Evolutionary conservation across 495 filamentous ascomycete species (phyloP).

Genomic region (Glutinoglossum americanum): DNA sequence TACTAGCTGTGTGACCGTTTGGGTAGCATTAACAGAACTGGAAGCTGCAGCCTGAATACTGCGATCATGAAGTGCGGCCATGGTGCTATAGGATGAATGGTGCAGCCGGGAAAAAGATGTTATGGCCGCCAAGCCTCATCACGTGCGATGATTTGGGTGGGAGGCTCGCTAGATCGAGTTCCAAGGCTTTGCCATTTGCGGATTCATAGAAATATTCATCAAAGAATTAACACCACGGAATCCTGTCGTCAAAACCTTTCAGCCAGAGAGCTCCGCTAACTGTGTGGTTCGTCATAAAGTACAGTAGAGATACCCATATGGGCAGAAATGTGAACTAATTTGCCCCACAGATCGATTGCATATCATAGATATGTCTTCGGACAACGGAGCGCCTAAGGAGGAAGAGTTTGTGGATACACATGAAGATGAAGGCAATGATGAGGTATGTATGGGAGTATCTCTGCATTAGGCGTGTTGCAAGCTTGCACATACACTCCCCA

Average conservation of each 20-base stretch:
- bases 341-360: background rate
- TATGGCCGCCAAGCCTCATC: background rate
- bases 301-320: background rate
- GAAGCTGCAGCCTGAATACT: background rate
- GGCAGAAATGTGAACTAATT: background rate
- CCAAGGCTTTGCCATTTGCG: background rate
- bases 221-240: background rate
- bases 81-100: background rate
- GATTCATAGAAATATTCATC: background rate
- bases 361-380: background rate
- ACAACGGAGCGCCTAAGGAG: background rate
- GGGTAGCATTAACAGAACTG: background rate
- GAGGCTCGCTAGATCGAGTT: background rate
- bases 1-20: background rate
- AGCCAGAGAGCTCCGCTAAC: background rate
- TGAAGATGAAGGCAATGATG: conserved; percentile 5
- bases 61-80: background rate
- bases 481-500: background rate
- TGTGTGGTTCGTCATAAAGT: background rate
- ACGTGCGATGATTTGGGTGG: background rate
- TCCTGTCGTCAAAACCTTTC: background rate
- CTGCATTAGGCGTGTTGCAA: background rate
- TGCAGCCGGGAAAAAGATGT: background rate
- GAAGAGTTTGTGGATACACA: background rate
- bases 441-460: background rate